Conservation (phyloP, 2,329 filamentous ascomycete species). For the Fusarium denticulatum region DNA sequence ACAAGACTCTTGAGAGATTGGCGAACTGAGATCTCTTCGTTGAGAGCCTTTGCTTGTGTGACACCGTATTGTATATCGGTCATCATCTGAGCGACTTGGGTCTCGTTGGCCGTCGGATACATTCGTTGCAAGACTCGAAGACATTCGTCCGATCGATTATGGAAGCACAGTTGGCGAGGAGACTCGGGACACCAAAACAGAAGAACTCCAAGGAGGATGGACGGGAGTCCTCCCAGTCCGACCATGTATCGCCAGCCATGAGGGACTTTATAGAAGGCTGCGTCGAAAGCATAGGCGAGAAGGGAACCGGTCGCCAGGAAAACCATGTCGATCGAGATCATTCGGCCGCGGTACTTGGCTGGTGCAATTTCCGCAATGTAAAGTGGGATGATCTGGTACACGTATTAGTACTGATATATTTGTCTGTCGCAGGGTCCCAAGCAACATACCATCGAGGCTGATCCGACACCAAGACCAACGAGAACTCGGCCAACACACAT, state of each 20-base stretch:
- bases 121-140: constrained; percentile 50
- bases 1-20: neutral
- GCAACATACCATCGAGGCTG: constrained; percentile 54
- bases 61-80: neutral
- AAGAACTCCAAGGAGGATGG: constrained; percentile 54
- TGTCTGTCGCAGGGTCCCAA: neutral
- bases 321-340: constrained; percentile 60
- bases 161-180: constrained; percentile 56
- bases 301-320: constrained; percentile 54
- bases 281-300: constrained; percentile 53
- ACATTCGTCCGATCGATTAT: constrained; percentile 52
- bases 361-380: constrained; percentile 63
- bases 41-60: neutral
- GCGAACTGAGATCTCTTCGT: neutral
- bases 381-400: neutral
- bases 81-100: constrained; percentile 49
- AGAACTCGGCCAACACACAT: constrained; percentile 51
- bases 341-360: constrained; percentile 58
- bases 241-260: constrained; percentile 61
- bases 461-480: constrained; percentile 59
- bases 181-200: constrained; percentile 59
- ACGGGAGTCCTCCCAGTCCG: constrained; percentile 56
- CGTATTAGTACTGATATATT: neutral
- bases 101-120: constrained; percentile 52
- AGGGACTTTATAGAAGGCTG: constrained; percentile 51